Evolutionary conservation across 169 alveolate species (phyloP).

Genomic region (Babesia bovis): DNA sequence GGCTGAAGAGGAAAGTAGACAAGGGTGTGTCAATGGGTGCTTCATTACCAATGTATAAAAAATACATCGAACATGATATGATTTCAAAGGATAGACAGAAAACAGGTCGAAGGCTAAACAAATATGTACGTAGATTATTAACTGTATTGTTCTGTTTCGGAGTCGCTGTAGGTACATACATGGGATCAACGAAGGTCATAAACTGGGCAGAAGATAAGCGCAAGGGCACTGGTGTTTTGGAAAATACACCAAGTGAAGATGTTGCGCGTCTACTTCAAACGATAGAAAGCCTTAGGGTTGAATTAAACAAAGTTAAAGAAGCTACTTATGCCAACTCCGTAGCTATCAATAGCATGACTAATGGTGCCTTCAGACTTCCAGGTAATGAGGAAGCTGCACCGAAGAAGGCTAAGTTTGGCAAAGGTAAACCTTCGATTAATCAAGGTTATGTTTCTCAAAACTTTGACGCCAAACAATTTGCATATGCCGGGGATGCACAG

Average conservation of each 20-base stretch:
- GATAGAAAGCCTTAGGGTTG: constrained; percentile 28
- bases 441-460: background rate
- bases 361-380: constrained; percentile 51
- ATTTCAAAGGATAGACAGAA: background rate
- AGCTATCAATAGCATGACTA: constrained; percentile 59
- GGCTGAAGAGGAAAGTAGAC: constrained; percentile 21
- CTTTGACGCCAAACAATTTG: constrained; percentile 21
- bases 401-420: constrained; percentile 55
- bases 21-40: background rate
- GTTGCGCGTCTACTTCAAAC: constrained; percentile 11
- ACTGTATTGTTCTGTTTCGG: constrained; percentile 6
- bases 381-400: constrained; percentile 40
- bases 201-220: constrained; percentile 39
- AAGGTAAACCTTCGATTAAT: constrained; percentile 10
- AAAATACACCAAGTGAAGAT: background rate
- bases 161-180: constrained; percentile 1
- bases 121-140: background rate
- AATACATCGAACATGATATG: background rate
- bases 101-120: background rate
- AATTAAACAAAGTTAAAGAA: constrained; percentile 52
- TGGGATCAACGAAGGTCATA: constrained; percentile 10
- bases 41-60: constrained; percentile 24
- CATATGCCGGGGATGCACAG: background rate
- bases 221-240: background rate
- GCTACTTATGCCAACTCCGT: constrained; percentile 45